A percentile compares a stretch with the other conserved stretches of the same genome.
phyloP scores from a whole-genome alignment of 2,329 filamentous ascomycete genomes.

The Neonectria neomacrospora region DNA sequence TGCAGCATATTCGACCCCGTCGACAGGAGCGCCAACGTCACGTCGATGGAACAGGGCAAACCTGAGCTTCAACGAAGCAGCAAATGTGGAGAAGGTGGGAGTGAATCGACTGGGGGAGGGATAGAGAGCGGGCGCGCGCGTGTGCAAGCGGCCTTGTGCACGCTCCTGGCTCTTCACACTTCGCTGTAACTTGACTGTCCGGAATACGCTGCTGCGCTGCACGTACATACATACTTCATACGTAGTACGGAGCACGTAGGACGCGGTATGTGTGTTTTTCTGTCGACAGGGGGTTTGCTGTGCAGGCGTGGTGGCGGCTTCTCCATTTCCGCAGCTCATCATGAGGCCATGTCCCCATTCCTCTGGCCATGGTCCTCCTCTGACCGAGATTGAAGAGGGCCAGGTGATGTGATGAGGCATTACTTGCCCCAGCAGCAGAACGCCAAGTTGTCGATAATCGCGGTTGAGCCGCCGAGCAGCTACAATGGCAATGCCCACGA shows the following conservation, averaged over 20 bases:
- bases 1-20: conserved; percentile 1
- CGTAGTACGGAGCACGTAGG: too few species aligned
- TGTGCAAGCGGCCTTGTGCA: conserved; percentile 10
- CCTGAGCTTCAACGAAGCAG: conserved; percentile 9
- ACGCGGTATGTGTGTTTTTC: conserved; percentile 14
- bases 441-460: conserved; percentile 3
- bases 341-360: conserved; percentile 36
- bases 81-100: conserved; percentile 20
- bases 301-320: conserved; percentile 33
- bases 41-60: neutral
- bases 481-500: neutral
- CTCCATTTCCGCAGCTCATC: conserved; percentile 27
- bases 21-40: conserved; percentile 2
- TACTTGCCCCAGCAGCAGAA: conserved; percentile 8
- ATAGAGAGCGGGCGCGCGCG: conserved; percentile 7
- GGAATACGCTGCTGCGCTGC: neutral
- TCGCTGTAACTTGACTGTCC: neutral
- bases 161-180: neutral
- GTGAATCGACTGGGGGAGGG: neutral
- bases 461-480: neutral
- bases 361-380: conserved; percentile 31
- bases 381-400: conserved; percentile 33
- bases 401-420: conserved; percentile 29
- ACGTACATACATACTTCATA: too few species aligned
- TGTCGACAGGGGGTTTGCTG: conserved; percentile 35